A percentile compares a stretch with the other conserved stretches of the same genome.
Evolutionary conservation across 768 basidiomycete species (phyloP).

Genomic region (Kwoniella botswanensis): DNA sequence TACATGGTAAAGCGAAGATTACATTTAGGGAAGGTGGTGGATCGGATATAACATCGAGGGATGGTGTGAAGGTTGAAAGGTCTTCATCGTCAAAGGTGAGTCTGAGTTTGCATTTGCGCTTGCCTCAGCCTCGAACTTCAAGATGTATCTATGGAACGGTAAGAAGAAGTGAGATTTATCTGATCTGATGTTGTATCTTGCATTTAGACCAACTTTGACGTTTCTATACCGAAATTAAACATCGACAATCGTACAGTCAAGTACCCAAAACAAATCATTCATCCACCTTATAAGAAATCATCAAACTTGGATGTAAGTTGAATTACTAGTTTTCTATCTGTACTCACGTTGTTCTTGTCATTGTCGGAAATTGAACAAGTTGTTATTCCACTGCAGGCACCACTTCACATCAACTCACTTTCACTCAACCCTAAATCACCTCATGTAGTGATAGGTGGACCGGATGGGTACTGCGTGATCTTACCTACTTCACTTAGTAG

Average conservation of each 20-base stretch:
- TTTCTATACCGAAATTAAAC: conserved; percentile 58
- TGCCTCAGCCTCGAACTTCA: conserved; percentile 30
- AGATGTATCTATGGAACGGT: conserved; percentile 4
- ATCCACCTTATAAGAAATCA: conserved; percentile 60
- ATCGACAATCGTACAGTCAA: conserved; percentile 64
- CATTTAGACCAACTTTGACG: conserved; percentile 41
- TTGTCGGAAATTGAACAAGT: too few species aligned
- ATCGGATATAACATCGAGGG: conserved; percentile 62
- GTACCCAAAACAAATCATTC: conserved; percentile 65
- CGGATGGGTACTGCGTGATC: conserved; percentile 53
- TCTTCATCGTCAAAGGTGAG: too few species aligned
- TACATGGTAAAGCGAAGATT: conserved; percentile 70
- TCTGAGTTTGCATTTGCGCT: too few species aligned
- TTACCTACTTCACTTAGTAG: conserved; percentile 29
- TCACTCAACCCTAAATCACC: conserved; percentile 38
- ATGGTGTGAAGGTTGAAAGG: conserved; percentile 63
- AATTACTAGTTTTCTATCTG: background rate
- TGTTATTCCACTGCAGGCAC: conserved; percentile 30
- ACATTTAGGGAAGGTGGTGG: conserved; percentile 62
- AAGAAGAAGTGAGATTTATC: background rate
- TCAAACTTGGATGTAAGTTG: conserved; percentile 34
- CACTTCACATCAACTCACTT: conserved; percentile 51
- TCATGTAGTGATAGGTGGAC: conserved; percentile 52
- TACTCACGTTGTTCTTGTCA: background rate
- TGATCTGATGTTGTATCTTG: background rate